phyloP scores from a whole-genome alignment of 140 eudicot genomes.

The Senecio squalidus region DNA sequence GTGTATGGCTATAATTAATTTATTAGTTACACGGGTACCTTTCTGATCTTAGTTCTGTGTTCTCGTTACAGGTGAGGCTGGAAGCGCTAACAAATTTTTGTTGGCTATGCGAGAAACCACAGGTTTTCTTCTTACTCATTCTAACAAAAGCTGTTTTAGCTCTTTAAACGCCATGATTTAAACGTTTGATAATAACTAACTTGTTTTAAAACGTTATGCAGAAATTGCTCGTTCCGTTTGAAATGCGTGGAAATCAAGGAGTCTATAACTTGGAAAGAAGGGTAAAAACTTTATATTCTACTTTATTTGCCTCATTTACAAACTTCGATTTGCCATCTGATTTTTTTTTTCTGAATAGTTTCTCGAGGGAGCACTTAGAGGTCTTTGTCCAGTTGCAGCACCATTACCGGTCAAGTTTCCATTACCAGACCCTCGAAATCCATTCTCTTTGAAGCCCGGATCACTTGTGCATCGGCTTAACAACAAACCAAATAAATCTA shows the following conservation, averaged over 20 bases:
- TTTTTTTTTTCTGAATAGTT: slow-evolving; percentile 26
- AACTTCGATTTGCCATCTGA: not conserved
- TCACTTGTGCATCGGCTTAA: slow-evolving; percentile 32
- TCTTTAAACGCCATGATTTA: not conserved
- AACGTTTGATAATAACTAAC: not conserved
- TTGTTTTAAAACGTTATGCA: slow-evolving; percentile 23
- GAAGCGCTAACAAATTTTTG: slow-evolving; percentile 83
- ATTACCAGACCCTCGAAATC: slow-evolving; percentile 57
- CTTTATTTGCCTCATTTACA: not conserved
- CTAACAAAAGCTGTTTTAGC: not conserved
- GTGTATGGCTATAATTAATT: no score
- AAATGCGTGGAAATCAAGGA: slow-evolving; percentile 92
- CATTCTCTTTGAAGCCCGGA: slow-evolving; percentile 64
- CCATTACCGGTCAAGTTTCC: slow-evolving; percentile 60
- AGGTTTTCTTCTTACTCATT: slow-evolving; percentile 40
- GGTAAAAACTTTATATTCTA: slow-evolving; percentile 45
- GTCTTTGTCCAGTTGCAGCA: slow-evolving; percentile 54
- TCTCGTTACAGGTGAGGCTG: slow-evolving; percentile 57
- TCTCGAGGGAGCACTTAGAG: slow-evolving; percentile 77
- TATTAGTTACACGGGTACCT: no score
- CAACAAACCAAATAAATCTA: slow-evolving; percentile 25
- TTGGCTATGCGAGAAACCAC: slow-evolving; percentile 95
- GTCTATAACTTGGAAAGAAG: slow-evolving; percentile 82
- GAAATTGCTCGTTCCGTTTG: slow-evolving; percentile 81
- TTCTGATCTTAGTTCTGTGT: not conserved